A percentile compares a stretch with the other conserved stretches of the same genome.
Evolutionary conservation across 1,139 yeast genomes (phyloP).

Genomic region (Suhomyces guaymorum): DNA sequence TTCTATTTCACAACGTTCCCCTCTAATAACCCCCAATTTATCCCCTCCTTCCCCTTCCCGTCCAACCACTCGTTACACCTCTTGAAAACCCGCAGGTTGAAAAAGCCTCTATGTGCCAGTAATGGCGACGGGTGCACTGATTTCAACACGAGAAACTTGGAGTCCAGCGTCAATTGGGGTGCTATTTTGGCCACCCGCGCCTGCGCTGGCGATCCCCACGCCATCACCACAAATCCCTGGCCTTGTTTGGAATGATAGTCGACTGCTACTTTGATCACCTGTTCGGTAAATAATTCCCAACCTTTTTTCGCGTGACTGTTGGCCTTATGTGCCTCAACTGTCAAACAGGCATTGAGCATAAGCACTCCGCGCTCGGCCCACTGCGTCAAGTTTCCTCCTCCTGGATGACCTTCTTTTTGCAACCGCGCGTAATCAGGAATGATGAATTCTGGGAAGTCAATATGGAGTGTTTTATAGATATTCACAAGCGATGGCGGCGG

Average conservation of each 20-base stretch:
- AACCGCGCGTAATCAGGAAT: constrained; percentile 49
- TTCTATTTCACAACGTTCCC: constrained; percentile 7
- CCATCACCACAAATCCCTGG: constrained; percentile 71
- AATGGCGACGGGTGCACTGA: constrained; percentile 95
- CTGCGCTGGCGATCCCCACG: constrained; percentile 96
- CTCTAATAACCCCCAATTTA: constrained; percentile 60
- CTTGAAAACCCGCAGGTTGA: constrained; percentile 68
- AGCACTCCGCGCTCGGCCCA: constrained; percentile 94
- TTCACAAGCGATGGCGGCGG: constrained; percentile 91
- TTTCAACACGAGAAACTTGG: constrained; percentile 53
- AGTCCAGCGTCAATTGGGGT: constrained; percentile 23
- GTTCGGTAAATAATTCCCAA: constrained; percentile 89
- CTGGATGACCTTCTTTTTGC: constrained; percentile 29
- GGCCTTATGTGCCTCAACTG: constrained; percentile 92
- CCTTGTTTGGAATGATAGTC: constrained; percentile 26
- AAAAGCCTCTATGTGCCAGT: constrained; percentile 84
- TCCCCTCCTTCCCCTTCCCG: constrained; percentile 44
- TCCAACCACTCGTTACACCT: constrained; percentile 75
- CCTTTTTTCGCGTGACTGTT: constrained; percentile 90
- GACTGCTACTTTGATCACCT: constrained; percentile 55
- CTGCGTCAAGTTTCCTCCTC: constrained; percentile 67
- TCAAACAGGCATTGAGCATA: constrained; percentile 81
- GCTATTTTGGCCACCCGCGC: constrained; percentile 55
- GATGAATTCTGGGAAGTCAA: constrained; percentile 71
- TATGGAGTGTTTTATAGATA: constrained; percentile 75